These are phyloP conservation scores for Cordyceps cicadae DNA, from an alignment of 2,329 filamentous ascomycete species.

Conservation along the genomic window DNA sequence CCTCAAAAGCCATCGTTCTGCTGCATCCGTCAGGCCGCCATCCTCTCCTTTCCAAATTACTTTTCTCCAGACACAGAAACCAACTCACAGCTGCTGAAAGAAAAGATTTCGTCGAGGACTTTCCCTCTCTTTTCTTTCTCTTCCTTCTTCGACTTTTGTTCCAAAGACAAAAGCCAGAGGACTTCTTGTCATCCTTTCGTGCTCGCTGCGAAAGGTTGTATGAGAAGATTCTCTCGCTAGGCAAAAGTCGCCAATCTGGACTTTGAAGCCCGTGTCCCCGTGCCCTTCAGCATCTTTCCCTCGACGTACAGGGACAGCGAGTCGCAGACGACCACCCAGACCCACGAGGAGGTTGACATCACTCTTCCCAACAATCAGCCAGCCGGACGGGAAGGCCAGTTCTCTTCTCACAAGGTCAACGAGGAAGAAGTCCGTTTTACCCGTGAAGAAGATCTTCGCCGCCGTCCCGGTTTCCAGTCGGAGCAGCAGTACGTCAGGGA, in stretches of 20 bases:
- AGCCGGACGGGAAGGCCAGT: slow-evolving; percentile 97
- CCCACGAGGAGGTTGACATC: slow-evolving; percentile 85
- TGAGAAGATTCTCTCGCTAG: slow-evolving; percentile 61
- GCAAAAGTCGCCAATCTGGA: slow-evolving; percentile 93
- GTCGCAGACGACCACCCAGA: slow-evolving; percentile 50
- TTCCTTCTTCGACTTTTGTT: slow-evolving; percentile 41
- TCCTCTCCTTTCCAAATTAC: slow-evolving; percentile 26
- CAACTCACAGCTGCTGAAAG: slow-evolving; percentile 18
- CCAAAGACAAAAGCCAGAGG: slow-evolving; percentile 55
- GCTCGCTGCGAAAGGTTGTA: slow-evolving; percentile 48
- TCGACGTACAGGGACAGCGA: slow-evolving; percentile 74
- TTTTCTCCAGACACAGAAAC: slow-evolving; percentile 25
- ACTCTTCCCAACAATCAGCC: slow-evolving; percentile 60
- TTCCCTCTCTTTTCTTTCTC: slow-evolving; percentile 25
- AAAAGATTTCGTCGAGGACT: slow-evolving; percentile 27
- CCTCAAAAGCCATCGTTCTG: slow-evolving; percentile 33
- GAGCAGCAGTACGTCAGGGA: slow-evolving; percentile 44
- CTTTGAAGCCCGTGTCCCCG: slow-evolving; percentile 99
- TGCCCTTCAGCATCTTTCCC: slow-evolving; percentile 99
- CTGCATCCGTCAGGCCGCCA: slow-evolving; percentile 22
- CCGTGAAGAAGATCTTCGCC: slow-evolving; percentile 68
- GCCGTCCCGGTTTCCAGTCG: slow-evolving; percentile 58
- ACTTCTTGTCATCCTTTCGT: slow-evolving; percentile 64
- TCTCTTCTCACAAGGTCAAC: slow-evolving; percentile 65
- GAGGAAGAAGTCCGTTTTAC: slow-evolving; percentile 81